Evolutionary conservation across 208 protist genomes (phyloP).

Genomic region (Wallacemonas sp.): DNA sequence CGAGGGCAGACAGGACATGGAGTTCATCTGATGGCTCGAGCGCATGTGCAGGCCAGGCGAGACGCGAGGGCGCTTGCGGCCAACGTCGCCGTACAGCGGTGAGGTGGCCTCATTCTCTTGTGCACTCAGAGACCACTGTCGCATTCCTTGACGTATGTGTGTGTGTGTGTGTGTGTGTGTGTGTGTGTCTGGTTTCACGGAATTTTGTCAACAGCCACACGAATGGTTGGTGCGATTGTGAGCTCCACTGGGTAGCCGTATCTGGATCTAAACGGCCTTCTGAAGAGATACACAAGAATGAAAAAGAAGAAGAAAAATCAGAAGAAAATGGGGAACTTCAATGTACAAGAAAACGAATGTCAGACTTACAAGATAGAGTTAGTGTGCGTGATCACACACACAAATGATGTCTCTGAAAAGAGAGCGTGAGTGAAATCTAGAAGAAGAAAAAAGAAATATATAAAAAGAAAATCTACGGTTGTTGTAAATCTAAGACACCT

Average conservation of each 20-base stretch:
- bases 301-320: not conserved
- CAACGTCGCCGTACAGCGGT: conserved; percentile 2
- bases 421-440: conserved; percentile 15
- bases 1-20: conserved; percentile 6
- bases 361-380: no score
- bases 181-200: not conserved
- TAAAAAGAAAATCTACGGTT: conserved; percentile 2
- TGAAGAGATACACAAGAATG: no score
- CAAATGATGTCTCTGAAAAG: conserved; percentile 16
- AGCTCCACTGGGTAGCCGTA: no score
- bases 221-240: no score
- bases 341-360: not conserved
- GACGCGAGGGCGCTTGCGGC: conserved; percentile 11
- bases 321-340: not conserved
- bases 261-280: no score
- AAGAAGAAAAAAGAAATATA: conserved; percentile 4
- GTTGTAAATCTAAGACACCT: not conserved
- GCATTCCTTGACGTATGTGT: not conserved
- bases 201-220: not conserved
- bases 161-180: not conserved
- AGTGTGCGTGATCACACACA: conserved; percentile 1
- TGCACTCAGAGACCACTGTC: conserved; percentile 19
- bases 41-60: conserved; percentile 12
- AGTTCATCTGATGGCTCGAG: conserved; percentile 12
- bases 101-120: conserved; percentile 9